Evolutionary conservation across 352 stramenopile species (phyloP).

Genomic region (Vaucheria bursata): DNA sequence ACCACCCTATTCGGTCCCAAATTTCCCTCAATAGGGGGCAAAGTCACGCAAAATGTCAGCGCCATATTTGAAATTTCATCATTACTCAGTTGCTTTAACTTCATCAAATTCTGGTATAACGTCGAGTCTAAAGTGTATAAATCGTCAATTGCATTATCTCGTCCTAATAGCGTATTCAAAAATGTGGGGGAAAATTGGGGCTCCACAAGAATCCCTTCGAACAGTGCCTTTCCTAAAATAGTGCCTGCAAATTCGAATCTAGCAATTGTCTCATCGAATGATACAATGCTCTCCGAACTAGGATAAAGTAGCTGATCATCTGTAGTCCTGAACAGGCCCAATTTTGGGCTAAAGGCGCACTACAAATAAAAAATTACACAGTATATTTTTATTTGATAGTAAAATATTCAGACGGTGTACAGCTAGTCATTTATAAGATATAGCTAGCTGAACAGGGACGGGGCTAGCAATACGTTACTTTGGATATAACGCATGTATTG

Average conservation of each 20-base stretch:
- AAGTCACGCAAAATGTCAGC: constrained; percentile 73
- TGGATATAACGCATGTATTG: no score
- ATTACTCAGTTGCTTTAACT: no score
- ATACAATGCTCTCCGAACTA: constrained; percentile 49
- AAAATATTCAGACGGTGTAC: no score
- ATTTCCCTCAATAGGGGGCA: background rate
- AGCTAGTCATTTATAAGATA: no score
- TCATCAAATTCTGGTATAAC: constrained; percentile 89
- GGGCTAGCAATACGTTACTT: no score
- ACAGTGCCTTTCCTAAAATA: constrained; percentile 82
- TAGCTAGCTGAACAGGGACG: no score
- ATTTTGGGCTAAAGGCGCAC: constrained; percentile 75
- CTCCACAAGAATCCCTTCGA: constrained; percentile 86
- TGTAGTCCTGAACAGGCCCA: constrained; percentile 68
- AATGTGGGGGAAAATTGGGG: constrained; percentile 90
- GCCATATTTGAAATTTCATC: constrained; percentile 62
- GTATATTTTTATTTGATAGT: no score
- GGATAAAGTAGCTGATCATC: constrained; percentile 72
- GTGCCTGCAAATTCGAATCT: constrained; percentile 88
- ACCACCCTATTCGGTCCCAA: constrained; percentile 48
- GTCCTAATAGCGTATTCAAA: constrained; percentile 81
- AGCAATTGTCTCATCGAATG: constrained; percentile 59
- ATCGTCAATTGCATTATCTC: constrained; percentile 72
- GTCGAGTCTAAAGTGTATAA: constrained; percentile 82
- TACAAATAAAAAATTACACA: no score